Conservation (phyloP, 2,329 filamentous ascomycete species). For the Beauveria rudraprayagi region DNA sequence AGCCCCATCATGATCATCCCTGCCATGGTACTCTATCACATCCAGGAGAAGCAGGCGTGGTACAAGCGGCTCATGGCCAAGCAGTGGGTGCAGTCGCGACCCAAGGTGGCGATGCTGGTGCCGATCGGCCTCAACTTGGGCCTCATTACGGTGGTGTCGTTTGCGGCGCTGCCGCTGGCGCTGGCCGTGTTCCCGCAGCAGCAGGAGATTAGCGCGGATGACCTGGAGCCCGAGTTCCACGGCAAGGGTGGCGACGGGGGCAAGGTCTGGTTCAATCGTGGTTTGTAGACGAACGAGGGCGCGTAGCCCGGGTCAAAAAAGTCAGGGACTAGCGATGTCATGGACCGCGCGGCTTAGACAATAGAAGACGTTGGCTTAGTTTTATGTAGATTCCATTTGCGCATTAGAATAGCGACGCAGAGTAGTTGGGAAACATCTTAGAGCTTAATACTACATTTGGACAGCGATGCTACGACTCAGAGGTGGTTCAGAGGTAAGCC, state of each 20-base stretch:
- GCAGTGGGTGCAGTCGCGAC: conserved; percentile 71
- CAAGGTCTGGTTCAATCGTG: conserved; percentile 92
- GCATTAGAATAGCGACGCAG: neutral
- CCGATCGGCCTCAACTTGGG: conserved; percentile 79
- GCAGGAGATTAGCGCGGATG: conserved; percentile 68
- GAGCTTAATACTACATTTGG: neutral
- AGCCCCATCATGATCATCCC: conserved; percentile 97
- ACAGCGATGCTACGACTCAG: neutral
- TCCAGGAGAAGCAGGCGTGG: conserved; percentile 52
- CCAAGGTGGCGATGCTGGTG: conserved; percentile 45
- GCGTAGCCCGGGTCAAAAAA: neutral
- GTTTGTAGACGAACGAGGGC: conserved; percentile 55
- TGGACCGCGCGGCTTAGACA: neutral
- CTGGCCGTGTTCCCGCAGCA: conserved; percentile 88
- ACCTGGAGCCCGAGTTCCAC: conserved; percentile 80
- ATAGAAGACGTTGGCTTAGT: neutral
- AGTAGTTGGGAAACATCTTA: neutral
- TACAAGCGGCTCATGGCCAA: conserved; percentile 43
- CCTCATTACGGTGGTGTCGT: conserved; percentile 76
- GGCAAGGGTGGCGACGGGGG: conserved; percentile 69
- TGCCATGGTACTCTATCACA: conserved; percentile 71
- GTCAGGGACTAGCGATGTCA: too few relatives aligned
- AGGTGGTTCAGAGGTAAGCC: neutral
- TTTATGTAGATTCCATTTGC: neutral
- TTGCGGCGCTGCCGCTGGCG: conserved; percentile 82